phyloP scores from a whole-genome alignment of 2,329 filamentous ascomycete species.

The Colletotrichum sp. region DNA sequence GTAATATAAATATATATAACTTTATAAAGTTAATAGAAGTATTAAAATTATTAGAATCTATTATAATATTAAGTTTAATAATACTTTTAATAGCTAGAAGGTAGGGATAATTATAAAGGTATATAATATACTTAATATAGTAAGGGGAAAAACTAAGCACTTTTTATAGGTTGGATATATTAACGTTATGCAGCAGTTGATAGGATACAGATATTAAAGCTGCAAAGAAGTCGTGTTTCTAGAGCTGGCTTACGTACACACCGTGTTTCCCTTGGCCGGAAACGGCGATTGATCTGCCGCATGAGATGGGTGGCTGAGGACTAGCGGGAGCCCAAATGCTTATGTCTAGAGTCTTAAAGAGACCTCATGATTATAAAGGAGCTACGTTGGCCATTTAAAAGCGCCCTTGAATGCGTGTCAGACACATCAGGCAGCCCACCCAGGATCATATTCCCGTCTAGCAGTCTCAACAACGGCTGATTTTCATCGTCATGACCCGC shows the following conservation, averaged over 20 bases:
- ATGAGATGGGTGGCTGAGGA: background rate
- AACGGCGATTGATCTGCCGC: background rate
- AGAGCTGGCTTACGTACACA: background rate
- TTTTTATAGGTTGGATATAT: too few species aligned
- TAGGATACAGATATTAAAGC: background rate
- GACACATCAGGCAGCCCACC: background rate
- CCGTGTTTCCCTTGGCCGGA: background rate
- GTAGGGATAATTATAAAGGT: too few species aligned
- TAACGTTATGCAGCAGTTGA: too few species aligned
- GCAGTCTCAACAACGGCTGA: background rate
- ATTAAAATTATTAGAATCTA: too few species aligned
- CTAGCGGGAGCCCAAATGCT: background rate
- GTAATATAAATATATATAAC: too few species aligned
- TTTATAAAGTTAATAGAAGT: too few species aligned
- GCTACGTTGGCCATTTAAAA: background rate
- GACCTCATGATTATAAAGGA: background rate
- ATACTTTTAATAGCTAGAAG: too few species aligned
- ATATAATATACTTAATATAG: too few species aligned
- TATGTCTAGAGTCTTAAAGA: background rate
- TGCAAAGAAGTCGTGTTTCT: background rate
- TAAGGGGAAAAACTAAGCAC: too few species aligned
- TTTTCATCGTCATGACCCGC: background rate
- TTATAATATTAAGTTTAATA: too few species aligned
- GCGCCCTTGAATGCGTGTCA: background rate
- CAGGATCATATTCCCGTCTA: background rate